A percentile compares a stretch with the other conserved stretches of the same genome.
Conservation (phyloP, 768 basidiomycete genomes). For the Kwoniella botswanensis region DNA sequence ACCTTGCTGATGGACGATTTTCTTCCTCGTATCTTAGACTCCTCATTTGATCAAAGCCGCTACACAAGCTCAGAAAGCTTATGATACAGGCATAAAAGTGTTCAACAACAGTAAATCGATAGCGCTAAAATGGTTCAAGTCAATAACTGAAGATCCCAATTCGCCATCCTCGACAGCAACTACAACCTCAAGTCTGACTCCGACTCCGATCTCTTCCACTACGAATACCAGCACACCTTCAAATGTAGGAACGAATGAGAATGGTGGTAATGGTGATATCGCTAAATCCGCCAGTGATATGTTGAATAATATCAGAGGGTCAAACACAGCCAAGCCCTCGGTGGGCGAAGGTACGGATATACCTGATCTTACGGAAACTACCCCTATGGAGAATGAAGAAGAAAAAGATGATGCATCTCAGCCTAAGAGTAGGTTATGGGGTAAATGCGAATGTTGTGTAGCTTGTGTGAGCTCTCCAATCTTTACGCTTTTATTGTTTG, state of each 20-base stretch:
- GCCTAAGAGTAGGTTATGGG: constrained; percentile 29
- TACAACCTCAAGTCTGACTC: neutral
- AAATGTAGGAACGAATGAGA: neutral
- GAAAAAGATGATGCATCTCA: neutral
- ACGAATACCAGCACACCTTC: neutral
- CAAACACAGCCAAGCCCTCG: neutral
- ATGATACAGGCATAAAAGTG: constrained; percentile 21
- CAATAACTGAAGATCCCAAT: constrained; percentile 13
- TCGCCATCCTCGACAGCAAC: constrained; percentile 3
- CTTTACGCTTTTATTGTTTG: neutral
- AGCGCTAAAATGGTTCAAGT: constrained; percentile 21
- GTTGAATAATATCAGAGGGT: constrained; percentile 6
- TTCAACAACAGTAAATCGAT: constrained; percentile 4
- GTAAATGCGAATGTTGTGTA: constrained; percentile 39
- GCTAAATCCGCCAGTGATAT: constrained; percentile 4
- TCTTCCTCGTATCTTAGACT: constrained; percentile 11
- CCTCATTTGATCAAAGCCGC: constrained; percentile 40
- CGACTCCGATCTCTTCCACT: neutral
- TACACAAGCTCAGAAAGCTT: constrained; percentile 27
- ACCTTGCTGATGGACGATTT: no score
- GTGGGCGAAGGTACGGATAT: constrained; percentile 7
- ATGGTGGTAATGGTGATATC: neutral
- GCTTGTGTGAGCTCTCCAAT: constrained; percentile 33
- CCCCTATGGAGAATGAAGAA: neutral
- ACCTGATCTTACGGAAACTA: constrained; percentile 7